These are phyloP conservation scores for Gaertneriomyces sp. DNA, from an alignment of 192 early-diverging fungal genomes.

Conservation along the genomic window DNA sequence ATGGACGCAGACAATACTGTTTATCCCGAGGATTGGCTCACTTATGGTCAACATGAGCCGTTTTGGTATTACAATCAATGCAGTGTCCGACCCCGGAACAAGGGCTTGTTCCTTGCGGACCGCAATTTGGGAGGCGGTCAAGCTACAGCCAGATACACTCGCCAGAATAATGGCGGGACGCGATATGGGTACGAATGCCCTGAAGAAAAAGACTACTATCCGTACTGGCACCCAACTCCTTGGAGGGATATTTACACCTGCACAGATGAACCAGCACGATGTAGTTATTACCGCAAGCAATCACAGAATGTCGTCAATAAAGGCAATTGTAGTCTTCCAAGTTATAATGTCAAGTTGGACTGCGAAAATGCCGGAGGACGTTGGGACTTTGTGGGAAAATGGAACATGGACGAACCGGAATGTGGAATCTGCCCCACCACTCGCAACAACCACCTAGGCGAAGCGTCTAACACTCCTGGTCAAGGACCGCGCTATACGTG, in stretches of 20 bases:
- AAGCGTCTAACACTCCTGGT: slow-evolving; percentile 5
- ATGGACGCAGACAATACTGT: background rate
- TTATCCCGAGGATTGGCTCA: background rate
- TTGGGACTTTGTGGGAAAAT: slow-evolving; percentile 20
- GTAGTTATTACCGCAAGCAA: slow-evolving; percentile 26
- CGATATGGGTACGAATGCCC: slow-evolving; percentile 40
- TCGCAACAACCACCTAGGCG: slow-evolving; percentile 35
- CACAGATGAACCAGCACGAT: slow-evolving; percentile 24
- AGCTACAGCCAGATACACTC: slow-evolving; percentile 34
- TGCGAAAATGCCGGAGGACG: slow-evolving; percentile 15
- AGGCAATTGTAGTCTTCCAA: slow-evolving; percentile 30
- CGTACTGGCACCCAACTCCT: slow-evolving; percentile 42
- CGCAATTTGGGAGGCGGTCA: slow-evolving; percentile 30
- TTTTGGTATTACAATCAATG: slow-evolving; percentile 26
- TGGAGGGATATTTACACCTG: slow-evolving; percentile 39
- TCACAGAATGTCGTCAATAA: slow-evolving; percentile 31
- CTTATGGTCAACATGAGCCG: slow-evolving; percentile 38
- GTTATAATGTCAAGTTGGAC: slow-evolving; percentile 30
- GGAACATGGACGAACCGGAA: slow-evolving; percentile 21
- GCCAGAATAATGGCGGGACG: slow-evolving; percentile 33
- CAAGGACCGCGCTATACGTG: slow-evolving; percentile 28
- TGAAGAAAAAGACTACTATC: slow-evolving; percentile 43
- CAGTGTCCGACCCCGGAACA: slow-evolving; percentile 28
- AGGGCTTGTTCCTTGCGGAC: slow-evolving; percentile 35
- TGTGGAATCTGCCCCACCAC: slow-evolving; percentile 33